phyloP scores from a whole-genome alignment of 768 basidiomycete species.

The Mycena latifolia region DNA sequence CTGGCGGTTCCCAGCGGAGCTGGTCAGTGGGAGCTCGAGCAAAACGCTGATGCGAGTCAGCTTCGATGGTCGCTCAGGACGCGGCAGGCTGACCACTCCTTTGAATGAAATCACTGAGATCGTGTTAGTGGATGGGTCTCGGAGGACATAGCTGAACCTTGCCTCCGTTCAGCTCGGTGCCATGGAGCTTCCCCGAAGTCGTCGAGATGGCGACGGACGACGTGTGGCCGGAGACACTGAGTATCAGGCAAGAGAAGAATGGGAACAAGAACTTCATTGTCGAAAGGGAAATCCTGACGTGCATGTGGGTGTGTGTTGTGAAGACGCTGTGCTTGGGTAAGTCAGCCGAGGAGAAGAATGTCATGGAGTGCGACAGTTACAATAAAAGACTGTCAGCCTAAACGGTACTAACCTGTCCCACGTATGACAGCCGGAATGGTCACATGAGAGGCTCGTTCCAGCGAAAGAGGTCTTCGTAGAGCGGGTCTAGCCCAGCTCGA shows the following conservation, averaged over 20 bases:
- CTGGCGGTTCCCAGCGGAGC: constrained; percentile 28
- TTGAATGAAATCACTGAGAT: constrained; percentile 27
- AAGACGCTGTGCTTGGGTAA: too few species aligned
- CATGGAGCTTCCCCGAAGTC: constrained; percentile 28
- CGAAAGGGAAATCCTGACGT: too few species aligned
- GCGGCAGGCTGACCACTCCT: constrained; percentile 18
- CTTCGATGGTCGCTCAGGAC: neutral
- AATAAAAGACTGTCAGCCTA: too few species aligned
- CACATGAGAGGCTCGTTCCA: too few species aligned
- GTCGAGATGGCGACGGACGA: constrained; percentile 13
- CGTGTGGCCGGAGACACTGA: constrained; percentile 8
- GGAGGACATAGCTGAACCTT: constrained; percentile 1
- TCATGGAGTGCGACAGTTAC: too few species aligned
- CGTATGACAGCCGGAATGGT: too few species aligned
- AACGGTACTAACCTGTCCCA: too few species aligned
- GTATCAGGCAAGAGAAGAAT: constrained; percentile 12
- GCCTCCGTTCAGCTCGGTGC: constrained; percentile 27
- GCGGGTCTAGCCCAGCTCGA: too few species aligned
- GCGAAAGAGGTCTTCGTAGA: too few species aligned
- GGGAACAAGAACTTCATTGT: constrained; percentile 18
- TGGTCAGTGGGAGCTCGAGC: constrained; percentile 21
- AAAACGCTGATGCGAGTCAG: constrained; percentile 10
- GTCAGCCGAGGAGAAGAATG: too few species aligned
- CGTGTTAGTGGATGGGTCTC: constrained; percentile 4
- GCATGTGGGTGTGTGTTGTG: too few species aligned